These are phyloP conservation scores for Novymonas esmeraldas DNA, from an alignment of 208 protist species.

Conservation along the genomic window DNA sequence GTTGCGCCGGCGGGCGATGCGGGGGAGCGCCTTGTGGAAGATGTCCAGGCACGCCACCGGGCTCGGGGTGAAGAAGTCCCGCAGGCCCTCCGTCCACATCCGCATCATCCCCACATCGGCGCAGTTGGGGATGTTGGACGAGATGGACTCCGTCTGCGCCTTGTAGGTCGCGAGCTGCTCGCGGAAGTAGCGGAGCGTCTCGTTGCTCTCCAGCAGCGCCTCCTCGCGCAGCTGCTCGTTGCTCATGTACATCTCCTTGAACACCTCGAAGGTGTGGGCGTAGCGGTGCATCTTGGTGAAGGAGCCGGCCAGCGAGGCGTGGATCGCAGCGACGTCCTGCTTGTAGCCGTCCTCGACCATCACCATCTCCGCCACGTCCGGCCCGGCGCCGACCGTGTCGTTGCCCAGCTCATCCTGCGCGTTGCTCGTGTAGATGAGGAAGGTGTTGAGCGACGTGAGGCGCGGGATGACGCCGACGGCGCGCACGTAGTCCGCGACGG, in stretches of 20 bases:
- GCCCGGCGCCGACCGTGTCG: slow-evolving; percentile 65
- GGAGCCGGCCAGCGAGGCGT: slow-evolving; percentile 57
- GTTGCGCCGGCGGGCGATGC: slow-evolving; percentile 90
- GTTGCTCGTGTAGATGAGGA: slow-evolving; percentile 91
- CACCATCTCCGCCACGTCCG: slow-evolving; percentile 92
- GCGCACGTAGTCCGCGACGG: slow-evolving; percentile 91
- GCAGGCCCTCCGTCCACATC: slow-evolving; percentile 83
- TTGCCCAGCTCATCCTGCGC: slow-evolving; percentile 66
- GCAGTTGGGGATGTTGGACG: slow-evolving; percentile 81
- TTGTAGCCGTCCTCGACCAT: slow-evolving; percentile 89
- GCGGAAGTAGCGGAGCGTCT: slow-evolving; percentile 88
- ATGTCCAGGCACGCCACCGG: slow-evolving; percentile 84
- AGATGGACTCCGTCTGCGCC: slow-evolving; percentile 86
- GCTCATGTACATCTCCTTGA: slow-evolving; percentile 89
- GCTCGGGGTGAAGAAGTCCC: slow-evolving; percentile 92
- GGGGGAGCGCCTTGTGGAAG: slow-evolving; percentile 90
- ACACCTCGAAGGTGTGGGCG: slow-evolving; percentile 76
- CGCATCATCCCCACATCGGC: slow-evolving; percentile 89
- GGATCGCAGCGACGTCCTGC: slow-evolving; percentile 71
- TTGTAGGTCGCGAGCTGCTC: slow-evolving; percentile 88
- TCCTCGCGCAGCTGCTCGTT: slow-evolving; percentile 80
- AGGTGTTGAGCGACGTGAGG: slow-evolving; percentile 83
- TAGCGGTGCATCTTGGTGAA: slow-evolving; percentile 89
- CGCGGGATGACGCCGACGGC: slow-evolving; percentile 84
- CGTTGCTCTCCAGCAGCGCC: slow-evolving; percentile 49